phyloP scores from a whole-genome alignment of 768 basidiomycete genomes.

The Suillus decipiens region DNA sequence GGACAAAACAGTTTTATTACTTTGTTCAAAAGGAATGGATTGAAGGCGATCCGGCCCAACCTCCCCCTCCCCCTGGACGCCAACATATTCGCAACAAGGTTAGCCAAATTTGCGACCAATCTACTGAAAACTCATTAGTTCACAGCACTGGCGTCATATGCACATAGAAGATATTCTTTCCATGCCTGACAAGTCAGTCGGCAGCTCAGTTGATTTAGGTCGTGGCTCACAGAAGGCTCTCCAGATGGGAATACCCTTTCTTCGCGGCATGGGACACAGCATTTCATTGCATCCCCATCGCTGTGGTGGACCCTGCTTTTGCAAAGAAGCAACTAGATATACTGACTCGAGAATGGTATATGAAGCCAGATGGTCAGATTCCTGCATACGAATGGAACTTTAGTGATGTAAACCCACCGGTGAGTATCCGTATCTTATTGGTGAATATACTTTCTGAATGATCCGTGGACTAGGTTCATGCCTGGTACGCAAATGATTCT shows the following conservation, averaged over 20 bases:
- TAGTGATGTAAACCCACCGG: conserved; percentile 96
- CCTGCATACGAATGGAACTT: conserved; percentile 99
- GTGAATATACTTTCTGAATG: background rate
- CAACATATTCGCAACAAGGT: conserved; percentile 85
- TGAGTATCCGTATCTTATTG: background rate
- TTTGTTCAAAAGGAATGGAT: conserved; percentile 98
- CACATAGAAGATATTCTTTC: conserved; percentile 95
- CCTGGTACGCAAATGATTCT: conserved; percentile 58
- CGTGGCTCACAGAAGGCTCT: conserved; percentile 12
- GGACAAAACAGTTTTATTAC: conserved; percentile 97
- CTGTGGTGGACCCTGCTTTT: conserved; percentile 91
- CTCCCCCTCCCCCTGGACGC: conserved; percentile 88
- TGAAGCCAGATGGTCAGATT: conserved; percentile 98
- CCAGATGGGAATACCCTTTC: conserved; percentile 97
- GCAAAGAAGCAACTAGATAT: conserved; percentile 98
- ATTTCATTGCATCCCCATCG: conserved; percentile 99
- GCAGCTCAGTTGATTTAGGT: background rate
- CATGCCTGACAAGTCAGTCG: conserved; percentile 94
- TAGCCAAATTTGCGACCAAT: conserved; percentile 22
- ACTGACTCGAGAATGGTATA: conserved; percentile 98
- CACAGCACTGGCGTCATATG: conserved; percentile 92
- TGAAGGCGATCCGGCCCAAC: conserved; percentile 93
- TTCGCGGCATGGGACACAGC: conserved; percentile 98
- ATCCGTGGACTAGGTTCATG: conserved; percentile 55
- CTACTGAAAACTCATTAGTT: conserved; percentile 6